phyloP scores from a whole-genome alignment of 768 basidiomycete species.

The Floccularia luteovirens region DNA sequence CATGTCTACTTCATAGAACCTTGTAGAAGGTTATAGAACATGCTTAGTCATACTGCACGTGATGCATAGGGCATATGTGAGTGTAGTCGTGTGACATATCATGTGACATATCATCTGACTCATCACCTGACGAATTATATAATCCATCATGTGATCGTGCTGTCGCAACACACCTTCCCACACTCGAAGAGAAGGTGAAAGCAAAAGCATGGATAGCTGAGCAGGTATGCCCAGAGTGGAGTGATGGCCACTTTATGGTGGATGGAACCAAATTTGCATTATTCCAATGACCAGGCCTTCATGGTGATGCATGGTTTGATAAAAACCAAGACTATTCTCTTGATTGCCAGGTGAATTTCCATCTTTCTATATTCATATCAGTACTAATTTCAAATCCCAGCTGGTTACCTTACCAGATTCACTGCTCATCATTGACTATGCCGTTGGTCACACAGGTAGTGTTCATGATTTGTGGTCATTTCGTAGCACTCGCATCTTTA shows the following conservation, averaged over 20 bases:
- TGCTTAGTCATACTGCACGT: too few relatives aligned
- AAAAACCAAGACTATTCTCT: slow-evolving; percentile 12
- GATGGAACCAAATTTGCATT: slow-evolving; percentile 17
- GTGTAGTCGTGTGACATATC: too few relatives aligned
- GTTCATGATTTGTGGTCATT: slow-evolving; percentile 18
- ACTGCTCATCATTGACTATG: slow-evolving; percentile 13
- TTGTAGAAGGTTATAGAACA: too few relatives aligned
- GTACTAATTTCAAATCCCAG: background rate
- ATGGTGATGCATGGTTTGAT: slow-evolving; percentile 15
- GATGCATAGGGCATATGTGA: too few relatives aligned
- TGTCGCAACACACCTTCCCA: background rate
- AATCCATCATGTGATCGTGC: too few relatives aligned
- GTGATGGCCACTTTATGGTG: slow-evolving; percentile 14
- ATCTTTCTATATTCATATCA: slow-evolving; percentile 3
- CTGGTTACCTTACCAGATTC: slow-evolving; percentile 7
- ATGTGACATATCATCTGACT: too few relatives aligned
- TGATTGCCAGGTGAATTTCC: slow-evolving; percentile 8
- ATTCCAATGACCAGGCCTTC: slow-evolving; percentile 13
- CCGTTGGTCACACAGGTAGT: slow-evolving; percentile 15
- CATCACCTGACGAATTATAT: too few relatives aligned
- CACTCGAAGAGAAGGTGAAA: background rate
- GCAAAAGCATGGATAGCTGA: slow-evolving; percentile 3
- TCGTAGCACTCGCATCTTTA: slow-evolving; percentile 7
- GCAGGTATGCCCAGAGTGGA: slow-evolving; percentile 9
- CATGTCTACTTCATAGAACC: too few relatives aligned